Base-by-base conservation (phyloP, 257 asterid genomes). In the Plantago major region DNA sequence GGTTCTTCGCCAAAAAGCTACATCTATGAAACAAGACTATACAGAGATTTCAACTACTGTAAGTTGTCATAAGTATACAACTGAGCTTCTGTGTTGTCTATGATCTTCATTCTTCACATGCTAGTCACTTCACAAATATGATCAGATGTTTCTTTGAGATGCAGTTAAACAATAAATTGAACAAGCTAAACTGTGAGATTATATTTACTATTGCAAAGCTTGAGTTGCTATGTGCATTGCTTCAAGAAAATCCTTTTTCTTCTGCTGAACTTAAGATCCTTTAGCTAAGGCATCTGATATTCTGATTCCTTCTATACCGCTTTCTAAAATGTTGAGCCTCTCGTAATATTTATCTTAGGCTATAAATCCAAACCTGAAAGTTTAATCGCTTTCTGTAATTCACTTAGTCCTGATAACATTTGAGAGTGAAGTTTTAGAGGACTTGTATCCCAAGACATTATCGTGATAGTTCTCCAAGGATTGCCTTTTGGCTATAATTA, bases 1-100 rank as follows among this genome's bases (percentile, higher is more conserved):
- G 99, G 96, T 89, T 79, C 89, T 93, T 73, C 99, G 99, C 72
- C 91, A 87, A 69, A 93, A 89, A 73, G 99, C 99, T 13, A 89
- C 96, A 66, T 80, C 99, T 62, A 93, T 93, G 99, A 89, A 93
- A 78, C 95, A 93, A 68, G 97, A 93, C 73, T 93, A 93, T 80
- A 69, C 94, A 55, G 99, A 87, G 10, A 93, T 93, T 78, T 83
- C 91, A 16, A 77, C 87, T 56, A 84, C 88, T 62, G 99, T 93
- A 75, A 85, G 96, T 73, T 65, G 60, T 72, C 17, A 47, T 64
- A n/a, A 46, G 47, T 52, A 13, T 26, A 18, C 52, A 37, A 40
- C 46, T 60, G 63, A 67, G 48, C 67, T 69, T 67, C 55, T 38
- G 51, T 12, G 64, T 61, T 72, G 58, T 58, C 60, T 66, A 47